Base-by-base conservation (phyloP, 352 stramenopile species). In the Pythium utonaiense region DNA sequence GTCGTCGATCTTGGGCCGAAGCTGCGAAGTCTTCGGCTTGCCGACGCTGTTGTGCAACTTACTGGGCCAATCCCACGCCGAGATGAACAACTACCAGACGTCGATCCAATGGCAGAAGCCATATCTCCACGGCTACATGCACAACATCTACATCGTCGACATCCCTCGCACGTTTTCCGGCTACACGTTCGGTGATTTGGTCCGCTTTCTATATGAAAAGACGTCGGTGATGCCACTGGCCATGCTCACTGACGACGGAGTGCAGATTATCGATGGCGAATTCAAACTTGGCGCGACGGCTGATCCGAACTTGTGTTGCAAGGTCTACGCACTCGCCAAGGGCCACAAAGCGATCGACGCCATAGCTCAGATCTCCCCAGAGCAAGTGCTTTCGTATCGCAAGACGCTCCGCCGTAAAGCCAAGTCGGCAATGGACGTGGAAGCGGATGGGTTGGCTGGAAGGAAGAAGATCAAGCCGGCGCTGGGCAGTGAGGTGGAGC, bases 131-230 rank as follows among this genome's bases (percentile, higher is more conserved):
- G 80, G 80, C 7, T 80, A 80, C 50, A 75, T 88, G 66, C 78
- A 91, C 47, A 76, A 80, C 30, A 78, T 93, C 30, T 90, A 86
- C 62, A 64, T 90, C 3, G 66, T 93, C 38, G 83, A 91, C 44
- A 91, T 93, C 22, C 80, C 83, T 17, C 77, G 83, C 2, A 90
- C 83, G 6, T 93, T 89, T 40, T 93, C 83, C 0, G 78, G 83
- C 1, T 67, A 90, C n/a, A 90, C 83, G 3, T 93, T 89, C 51
- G 78, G 80, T 12, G 80, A 93, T 52, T 70, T 93, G 48, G 86
- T 88, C 31, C 79, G 78, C 14, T 93, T 93, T 53, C 55, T 93
- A 12, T 93, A 88, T 63, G 81, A 93, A 22, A 89, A 90, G 24
- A 72, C 71, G 19, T 70, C 75, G 0, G 73, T 93, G 6, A 81